Percentiles rank a stretch among this genome's conserved stretches.
phyloP scores from a whole-genome alignment of 139 green algal genomes.

The Yamagishiella unicocca region DNA sequence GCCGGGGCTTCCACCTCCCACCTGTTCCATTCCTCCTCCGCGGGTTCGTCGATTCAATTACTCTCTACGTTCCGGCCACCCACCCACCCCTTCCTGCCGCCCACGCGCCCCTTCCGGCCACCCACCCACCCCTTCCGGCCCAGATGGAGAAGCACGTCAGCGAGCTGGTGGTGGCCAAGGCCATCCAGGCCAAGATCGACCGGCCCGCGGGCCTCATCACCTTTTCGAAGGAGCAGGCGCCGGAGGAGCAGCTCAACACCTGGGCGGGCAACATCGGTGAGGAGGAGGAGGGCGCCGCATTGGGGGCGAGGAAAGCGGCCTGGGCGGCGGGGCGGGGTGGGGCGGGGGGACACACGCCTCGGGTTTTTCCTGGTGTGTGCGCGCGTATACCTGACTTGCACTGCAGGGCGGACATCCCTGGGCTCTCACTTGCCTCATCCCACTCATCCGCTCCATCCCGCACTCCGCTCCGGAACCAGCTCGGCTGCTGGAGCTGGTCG shows the following conservation, averaged over 20 bases:
- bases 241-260: constrained; percentile 82
- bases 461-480: neutral
- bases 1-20: neutral
- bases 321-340: no score
- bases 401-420: no score
- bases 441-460: neutral
- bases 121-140: neutral
- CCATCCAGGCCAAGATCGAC: constrained; percentile 93
- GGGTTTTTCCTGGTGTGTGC: no score
- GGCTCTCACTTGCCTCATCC: no score
- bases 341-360: no score
- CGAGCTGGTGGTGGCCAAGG: constrained; percentile 90
- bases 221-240: constrained; percentile 67
- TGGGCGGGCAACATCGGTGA: constrained; percentile 87
- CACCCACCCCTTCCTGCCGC: no score
- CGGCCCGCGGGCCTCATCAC: constrained; percentile 89
- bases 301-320: neutral
- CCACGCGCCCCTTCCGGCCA: neutral
- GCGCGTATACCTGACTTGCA: no score
- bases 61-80: neutral
- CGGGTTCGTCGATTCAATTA: no score
- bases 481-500: constrained; percentile 89
- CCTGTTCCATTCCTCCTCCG: no score
- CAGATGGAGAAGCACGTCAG: constrained; percentile 93
- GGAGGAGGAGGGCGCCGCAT: neutral